Conservation (phyloP, 73 alveolate species). For the Uronychia setigera region DNA sequence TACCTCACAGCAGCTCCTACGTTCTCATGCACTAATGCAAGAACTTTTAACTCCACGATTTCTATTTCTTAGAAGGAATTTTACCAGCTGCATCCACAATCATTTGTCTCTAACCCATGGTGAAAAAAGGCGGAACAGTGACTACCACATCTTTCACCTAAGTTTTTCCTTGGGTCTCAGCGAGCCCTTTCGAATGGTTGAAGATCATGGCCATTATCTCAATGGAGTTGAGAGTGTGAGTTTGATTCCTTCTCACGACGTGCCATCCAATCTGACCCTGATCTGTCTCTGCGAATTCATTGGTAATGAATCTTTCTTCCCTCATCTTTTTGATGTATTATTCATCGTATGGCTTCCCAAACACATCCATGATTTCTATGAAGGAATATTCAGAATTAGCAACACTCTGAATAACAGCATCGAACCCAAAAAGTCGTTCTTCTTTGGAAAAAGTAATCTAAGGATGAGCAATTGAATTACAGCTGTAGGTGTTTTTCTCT, state of each 20-base stretch:
- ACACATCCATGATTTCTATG: constrained; percentile 40
- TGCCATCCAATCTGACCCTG: constrained; percentile 39
- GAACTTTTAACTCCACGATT: constrained; percentile 79
- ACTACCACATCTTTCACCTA: constrained; percentile 63
- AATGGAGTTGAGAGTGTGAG: constrained; percentile 40
- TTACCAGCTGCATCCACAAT: constrained; percentile 24
- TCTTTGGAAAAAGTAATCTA: constrained; percentile 65
- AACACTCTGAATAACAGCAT: constrained; percentile 67
- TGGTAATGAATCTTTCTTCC: constrained; percentile 28
- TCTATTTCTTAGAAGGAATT: constrained; percentile 16
- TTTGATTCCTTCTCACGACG: not conserved
- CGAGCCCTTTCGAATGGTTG: constrained; percentile 40
- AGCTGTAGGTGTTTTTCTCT: constrained; percentile 88
- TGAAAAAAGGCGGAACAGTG: constrained; percentile 79
- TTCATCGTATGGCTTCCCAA: constrained; percentile 54
- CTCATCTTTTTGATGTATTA: not conserved
- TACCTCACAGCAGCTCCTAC: constrained; percentile 92
- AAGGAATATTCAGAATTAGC: constrained; percentile 68
- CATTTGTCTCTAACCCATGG: constrained; percentile 48
- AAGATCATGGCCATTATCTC: constrained; percentile 76
- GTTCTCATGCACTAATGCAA: constrained; percentile 87
- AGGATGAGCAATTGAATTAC: not conserved
- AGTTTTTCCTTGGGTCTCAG: constrained; percentile 57
- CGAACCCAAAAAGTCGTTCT: constrained; percentile 74
- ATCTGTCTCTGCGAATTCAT: constrained; percentile 34